A percentile compares a stretch with the other conserved stretches of the same genome.
Conservation (phyloP, 176 grass and related monocot species). For the Olyra latifolia region DNA sequence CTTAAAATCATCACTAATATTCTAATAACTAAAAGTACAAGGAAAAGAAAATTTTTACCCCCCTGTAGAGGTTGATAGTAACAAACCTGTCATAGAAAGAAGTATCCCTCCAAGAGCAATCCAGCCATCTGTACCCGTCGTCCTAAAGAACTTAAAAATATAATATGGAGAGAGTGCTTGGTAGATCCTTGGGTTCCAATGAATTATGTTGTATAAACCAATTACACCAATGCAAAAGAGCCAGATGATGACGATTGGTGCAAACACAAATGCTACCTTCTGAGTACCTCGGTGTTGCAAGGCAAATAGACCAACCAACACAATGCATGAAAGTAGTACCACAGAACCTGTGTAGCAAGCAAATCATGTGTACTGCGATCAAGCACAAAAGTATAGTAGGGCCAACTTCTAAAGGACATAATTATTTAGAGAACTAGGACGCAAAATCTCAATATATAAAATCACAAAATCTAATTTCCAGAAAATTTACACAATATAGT, state of each 20-base stretch:
- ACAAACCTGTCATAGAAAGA: conserved; percentile 90
- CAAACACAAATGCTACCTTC: conserved; percentile 89
- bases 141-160: conserved; percentile 70
- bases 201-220: conserved; percentile 83
- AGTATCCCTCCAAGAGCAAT: conserved; percentile 93
- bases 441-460: conserved; percentile 1
- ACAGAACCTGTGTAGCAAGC: conserved; percentile 65
- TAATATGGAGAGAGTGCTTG: conserved; percentile 87
- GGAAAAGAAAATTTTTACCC: neutral
- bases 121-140: conserved; percentile 91
- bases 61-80: conserved; percentile 5
- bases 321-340: conserved; percentile 83
- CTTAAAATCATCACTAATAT: conserved; percentile 16
- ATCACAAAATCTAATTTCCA: conserved; percentile 8
- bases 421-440: neutral
- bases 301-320: conserved; percentile 92
- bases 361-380: neutral
- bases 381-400: conserved; percentile 1
- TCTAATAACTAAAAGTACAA: neutral
- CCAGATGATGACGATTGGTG: conserved; percentile 87
- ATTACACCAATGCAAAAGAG: conserved; percentile 69
- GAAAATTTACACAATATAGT: neutral
- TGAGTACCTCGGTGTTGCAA: conserved; percentile 96
- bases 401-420: conserved; percentile 16
- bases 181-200: conserved; percentile 84